A percentile compares a stretch with the other conserved stretches of the same genome.
phyloP scores from a whole-genome alignment of 2,329 filamentous ascomycete species.

The Ustulina deusta region DNA sequence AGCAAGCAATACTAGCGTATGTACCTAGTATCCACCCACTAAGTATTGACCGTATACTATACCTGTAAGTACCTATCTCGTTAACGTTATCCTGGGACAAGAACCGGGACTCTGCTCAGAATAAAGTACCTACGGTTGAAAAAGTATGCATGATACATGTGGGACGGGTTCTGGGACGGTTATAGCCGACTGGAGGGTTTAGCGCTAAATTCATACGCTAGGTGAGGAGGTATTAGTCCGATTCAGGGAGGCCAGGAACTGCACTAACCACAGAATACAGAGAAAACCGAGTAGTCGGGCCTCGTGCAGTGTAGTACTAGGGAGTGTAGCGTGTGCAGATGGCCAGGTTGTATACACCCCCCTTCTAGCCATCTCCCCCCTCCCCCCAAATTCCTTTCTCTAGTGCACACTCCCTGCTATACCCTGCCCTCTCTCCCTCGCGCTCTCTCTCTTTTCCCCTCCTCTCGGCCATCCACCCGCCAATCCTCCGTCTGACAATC shows the following conservation, averaged over 20 bases:
- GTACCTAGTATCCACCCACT: too few relatives aligned
- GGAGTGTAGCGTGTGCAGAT: conserved; percentile 12
- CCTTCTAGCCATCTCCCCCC: conserved; percentile 9
- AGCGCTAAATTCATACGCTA: conserved; percentile 13
- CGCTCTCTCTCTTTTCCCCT: conserved; percentile 12
- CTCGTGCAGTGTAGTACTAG: conserved; percentile 36
- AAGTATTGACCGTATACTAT: too few relatives aligned
- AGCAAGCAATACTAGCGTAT: neutral
- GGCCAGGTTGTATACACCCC: conserved; percentile 23
- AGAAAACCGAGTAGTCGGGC: conserved; percentile 52
- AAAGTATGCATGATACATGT: conserved; percentile 12
- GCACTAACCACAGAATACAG: conserved; percentile 10
- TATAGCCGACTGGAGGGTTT: conserved; percentile 29
- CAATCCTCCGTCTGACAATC: conserved; percentile 28
- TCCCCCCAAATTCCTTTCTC: neutral
- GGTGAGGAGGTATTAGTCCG: neutral
- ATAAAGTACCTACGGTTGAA: neutral
- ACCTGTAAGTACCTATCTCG: neutral
- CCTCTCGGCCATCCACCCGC: conserved; percentile 27
- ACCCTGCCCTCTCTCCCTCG: conserved; percentile 36
- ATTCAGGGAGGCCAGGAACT: conserved; percentile 20
- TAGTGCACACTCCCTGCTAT: neutral
- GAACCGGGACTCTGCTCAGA: conserved; percentile 8
- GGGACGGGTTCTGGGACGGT: conserved; percentile 9
- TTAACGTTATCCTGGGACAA: neutral